Conservation (phyloP, 176 grass and related monocot species). For the Chrysopogon serrulatus region DNA sequence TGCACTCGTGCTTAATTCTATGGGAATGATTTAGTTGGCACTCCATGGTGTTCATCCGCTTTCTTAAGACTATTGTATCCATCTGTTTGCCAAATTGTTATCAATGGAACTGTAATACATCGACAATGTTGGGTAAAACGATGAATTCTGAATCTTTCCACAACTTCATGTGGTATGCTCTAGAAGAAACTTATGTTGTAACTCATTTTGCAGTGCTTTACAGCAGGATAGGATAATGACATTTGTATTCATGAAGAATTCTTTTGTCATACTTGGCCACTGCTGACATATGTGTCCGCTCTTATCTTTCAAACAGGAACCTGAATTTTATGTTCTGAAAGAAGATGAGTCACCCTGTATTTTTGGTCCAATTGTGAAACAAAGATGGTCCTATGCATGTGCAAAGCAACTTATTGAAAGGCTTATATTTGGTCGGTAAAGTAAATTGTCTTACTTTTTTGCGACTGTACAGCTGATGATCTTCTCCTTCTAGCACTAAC, state of each 20-base stretch:
- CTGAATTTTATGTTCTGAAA: slow-evolving; percentile 86
- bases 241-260: background rate
- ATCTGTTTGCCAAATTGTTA: background rate
- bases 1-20: background rate
- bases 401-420: slow-evolving; percentile 98
- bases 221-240: background rate
- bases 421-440: slow-evolving; percentile 74
- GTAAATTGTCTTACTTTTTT: background rate
- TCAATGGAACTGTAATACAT: background rate
- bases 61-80: background rate
- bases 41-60: background rate
- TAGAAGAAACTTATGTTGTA: background rate
- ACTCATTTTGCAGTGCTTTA: background rate
- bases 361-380: slow-evolving; percentile 90
- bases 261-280: background rate
- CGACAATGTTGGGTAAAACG: background rate
- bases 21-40: background rate
- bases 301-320: slow-evolving; percentile 47
- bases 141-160: background rate
- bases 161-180: background rate
- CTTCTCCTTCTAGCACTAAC: background rate
- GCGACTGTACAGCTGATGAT: background rate
- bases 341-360: slow-evolving; percentile 95
- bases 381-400: slow-evolving; percentile 92
- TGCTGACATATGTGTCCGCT: slow-evolving; percentile 19